Evolutionary conservation across 2,329 filamentous ascomycete genomes (phyloP).

Genomic region (Fusarium sp.): DNA sequence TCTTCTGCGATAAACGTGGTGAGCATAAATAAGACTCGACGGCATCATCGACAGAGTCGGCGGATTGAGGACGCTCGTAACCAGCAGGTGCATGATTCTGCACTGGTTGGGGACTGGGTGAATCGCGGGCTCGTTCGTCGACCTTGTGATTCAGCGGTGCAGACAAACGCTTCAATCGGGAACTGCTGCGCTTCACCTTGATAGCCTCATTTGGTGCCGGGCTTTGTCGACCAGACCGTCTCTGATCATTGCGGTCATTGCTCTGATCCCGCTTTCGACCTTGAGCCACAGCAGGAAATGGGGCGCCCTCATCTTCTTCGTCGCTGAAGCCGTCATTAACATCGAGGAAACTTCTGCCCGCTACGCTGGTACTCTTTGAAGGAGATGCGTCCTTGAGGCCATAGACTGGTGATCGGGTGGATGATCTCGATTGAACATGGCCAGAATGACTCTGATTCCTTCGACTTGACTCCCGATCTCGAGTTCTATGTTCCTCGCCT

Average conservation of each 20-base stretch:
- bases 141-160: constrained; percentile 54
- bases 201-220: constrained; percentile 58
- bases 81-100: constrained; percentile 53
- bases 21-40: constrained; percentile 87
- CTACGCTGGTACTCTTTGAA: constrained; percentile 28
- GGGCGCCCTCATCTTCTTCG: constrained; percentile 70
- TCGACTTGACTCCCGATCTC: constrained; percentile 33
- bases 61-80: constrained; percentile 79
- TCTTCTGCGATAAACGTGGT: constrained; percentile 86
- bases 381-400: constrained; percentile 37
- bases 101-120: constrained; percentile 40
- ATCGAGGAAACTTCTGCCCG: constrained; percentile 36
- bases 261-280: constrained; percentile 62
- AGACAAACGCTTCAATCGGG: constrained; percentile 67
- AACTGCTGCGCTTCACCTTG: constrained; percentile 64
- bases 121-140: constrained; percentile 48
- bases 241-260: constrained; percentile 55
- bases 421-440: constrained; percentile 22
- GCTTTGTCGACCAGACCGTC: constrained; percentile 58
- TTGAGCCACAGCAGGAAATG: constrained; percentile 74
- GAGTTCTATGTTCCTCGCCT: constrained; percentile 46
- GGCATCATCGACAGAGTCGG: constrained; percentile 88
- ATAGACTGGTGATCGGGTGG: constrained; percentile 30
- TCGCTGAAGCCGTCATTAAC: constrained; percentile 45
- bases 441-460: constrained; percentile 27